These are phyloP conservation scores for Protomyces pachydermus DNA, from an alignment of 1,139 yeast species.

Conservation along the genomic window DNA sequence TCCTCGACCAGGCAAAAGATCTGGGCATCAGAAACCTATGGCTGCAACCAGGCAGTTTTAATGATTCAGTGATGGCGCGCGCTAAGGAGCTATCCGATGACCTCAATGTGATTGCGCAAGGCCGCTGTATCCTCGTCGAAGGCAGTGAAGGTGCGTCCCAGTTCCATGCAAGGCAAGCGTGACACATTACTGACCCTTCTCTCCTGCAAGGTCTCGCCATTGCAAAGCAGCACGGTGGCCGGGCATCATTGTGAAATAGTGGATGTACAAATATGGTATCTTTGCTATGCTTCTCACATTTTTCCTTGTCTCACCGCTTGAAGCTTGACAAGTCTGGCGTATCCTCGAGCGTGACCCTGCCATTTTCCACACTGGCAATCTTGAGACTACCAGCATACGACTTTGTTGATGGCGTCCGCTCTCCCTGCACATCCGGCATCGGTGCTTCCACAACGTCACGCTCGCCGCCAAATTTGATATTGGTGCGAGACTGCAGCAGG, in stretches of 20 bases:
- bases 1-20: conserved; percentile 46
- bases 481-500: conserved; percentile 30
- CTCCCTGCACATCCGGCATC: conserved; percentile 20
- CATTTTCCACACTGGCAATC: conserved; percentile 33
- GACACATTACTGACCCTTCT: not conserved
- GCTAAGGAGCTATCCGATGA: conserved; percentile 40
- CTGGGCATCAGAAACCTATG: conserved; percentile 55
- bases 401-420: not conserved
- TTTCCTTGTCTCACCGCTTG: not conserved
- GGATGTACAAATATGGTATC: not conserved
- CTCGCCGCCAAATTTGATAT: conserved; percentile 17
- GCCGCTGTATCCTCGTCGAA: conserved; percentile 63
- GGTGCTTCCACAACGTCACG: conserved; percentile 15
- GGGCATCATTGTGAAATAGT: not conserved
- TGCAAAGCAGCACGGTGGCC: conserved; percentile 19
- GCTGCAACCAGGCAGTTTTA: conserved; percentile 74
- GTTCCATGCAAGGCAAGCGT: not conserved
- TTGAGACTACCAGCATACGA: conserved; percentile 31
- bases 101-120: conserved; percentile 50
- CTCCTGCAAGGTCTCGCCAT: conserved; percentile 34
- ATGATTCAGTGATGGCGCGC: conserved; percentile 48
- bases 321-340: conserved; percentile 10
- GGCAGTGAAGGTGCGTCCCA: conserved; percentile 51
- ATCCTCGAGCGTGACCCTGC: conserved; percentile 32
- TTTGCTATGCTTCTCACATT: not conserved